Percentiles rank a stretch among this genome's conserved stretches.
Conservation (phyloP, 345 rosid genomes). For the Isatis tinctoria region DNA sequence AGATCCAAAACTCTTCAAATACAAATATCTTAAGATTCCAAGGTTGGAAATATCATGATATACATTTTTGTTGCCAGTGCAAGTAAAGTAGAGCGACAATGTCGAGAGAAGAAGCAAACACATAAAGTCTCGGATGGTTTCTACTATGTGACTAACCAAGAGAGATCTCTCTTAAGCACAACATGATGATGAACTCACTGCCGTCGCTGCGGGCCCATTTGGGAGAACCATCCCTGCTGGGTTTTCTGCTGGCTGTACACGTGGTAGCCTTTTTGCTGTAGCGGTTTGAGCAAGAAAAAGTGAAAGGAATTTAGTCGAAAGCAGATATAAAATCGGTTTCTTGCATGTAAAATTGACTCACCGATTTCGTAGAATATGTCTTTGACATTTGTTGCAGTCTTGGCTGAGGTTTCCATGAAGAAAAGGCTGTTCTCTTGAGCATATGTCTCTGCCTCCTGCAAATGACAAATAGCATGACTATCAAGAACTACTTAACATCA, state of each 20-base stretch:
- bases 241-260: conserved; percentile 56
- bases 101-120: conserved; percentile 5
- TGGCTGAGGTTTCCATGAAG: conserved; percentile 88
- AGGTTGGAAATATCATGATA: conserved; percentile 18
- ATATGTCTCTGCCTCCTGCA: conserved; percentile 68
- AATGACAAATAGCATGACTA: background rate
- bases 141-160: conserved; percentile 24
- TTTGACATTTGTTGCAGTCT: conserved; percentile 69
- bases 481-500: conserved; percentile 11
- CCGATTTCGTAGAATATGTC: conserved; percentile 81
- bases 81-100: conserved; percentile 20
- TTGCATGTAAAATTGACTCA: conserved; percentile 27
- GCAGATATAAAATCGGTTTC: background rate
- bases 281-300: background rate
- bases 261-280: conserved; percentile 60
- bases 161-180: conserved; percentile 33
- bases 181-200: conserved; percentile 45
- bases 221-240: conserved; percentile 51
- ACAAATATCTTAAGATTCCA: conserved; percentile 20
- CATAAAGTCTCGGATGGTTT: conserved; percentile 4
- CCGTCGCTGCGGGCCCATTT: conserved; percentile 34
- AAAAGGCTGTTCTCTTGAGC: conserved; percentile 77
- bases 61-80: conserved; percentile 25
- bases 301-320: background rate
- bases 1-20: conserved; percentile 10